phyloP scores from a whole-genome alignment of 805 yeast species.

The Kurtzmaniella fragi region DNA sequence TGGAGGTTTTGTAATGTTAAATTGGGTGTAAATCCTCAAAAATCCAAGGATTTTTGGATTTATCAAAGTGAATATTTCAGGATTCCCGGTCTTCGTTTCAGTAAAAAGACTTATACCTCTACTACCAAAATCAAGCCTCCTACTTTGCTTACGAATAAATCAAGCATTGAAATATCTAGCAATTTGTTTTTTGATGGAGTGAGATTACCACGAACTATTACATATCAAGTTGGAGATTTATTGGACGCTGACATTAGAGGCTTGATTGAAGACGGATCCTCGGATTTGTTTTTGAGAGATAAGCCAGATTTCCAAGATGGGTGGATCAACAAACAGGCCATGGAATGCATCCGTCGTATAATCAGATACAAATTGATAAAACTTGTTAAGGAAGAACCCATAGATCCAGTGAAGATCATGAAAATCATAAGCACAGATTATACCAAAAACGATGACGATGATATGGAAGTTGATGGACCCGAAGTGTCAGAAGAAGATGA shows the following conservation, averaged over 20 bases:
- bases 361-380: conserved; percentile 68
- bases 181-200: conserved; percentile 66
- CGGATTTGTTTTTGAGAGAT: conserved; percentile 28
- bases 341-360: conserved; percentile 62
- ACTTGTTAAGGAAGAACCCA: conserved; percentile 46
- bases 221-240: conserved; percentile 77
- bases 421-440: conserved; percentile 40
- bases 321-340: conserved; percentile 65
- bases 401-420: conserved; percentile 38
- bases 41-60: conserved; percentile 46
- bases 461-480: conserved; percentile 12
- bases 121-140: conserved; percentile 19
- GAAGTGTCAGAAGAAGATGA: conserved; percentile 12
- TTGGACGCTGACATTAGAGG: conserved; percentile 55
- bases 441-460: conserved; percentile 17
- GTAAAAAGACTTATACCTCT: conserved; percentile 4
- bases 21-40: conserved; percentile 74
- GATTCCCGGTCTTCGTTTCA: conserved; percentile 28
- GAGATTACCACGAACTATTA: conserved; percentile 60
- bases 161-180: conserved; percentile 20
- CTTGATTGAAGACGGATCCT: conserved; percentile 34
- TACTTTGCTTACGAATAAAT: conserved; percentile 14
- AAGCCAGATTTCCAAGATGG: conserved; percentile 59
- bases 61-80: conserved; percentile 88
- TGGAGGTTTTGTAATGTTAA: conserved; percentile 85